A percentile compares a stretch with the other conserved stretches of the same genome.
These are phyloP conservation scores for Cutaneotrichosporon mucoides DNA, from an alignment of 1,284 basidiomycete species.

Conservation along the genomic window DNA sequence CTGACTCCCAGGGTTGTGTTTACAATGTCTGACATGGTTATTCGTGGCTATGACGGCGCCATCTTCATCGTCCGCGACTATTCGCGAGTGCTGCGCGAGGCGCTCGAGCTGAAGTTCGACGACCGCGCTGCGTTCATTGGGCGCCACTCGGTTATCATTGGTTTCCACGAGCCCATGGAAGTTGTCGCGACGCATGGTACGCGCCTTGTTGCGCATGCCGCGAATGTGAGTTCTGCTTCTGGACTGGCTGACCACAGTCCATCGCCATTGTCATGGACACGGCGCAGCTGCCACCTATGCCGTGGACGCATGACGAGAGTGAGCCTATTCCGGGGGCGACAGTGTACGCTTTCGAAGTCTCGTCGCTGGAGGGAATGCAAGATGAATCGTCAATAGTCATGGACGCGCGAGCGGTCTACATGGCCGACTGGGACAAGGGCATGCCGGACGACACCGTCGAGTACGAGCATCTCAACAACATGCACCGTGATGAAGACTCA, in stretches of 20 bases:
- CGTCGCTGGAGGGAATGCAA: slow-evolving; percentile 3
- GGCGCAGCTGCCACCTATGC: not conserved
- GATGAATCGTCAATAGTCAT: not conserved
- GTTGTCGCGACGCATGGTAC: not conserved
- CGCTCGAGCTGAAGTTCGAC: not conserved
- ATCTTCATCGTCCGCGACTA: slow-evolving; percentile 30
- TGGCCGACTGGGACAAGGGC: slow-evolving; percentile 14
- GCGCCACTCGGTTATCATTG: not conserved
- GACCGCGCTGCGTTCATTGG: not conserved
- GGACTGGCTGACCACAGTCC: not conserved
- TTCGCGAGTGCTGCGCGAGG: slow-evolving; percentile 12
- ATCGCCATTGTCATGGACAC: not conserved
- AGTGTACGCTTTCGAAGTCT: slow-evolving; percentile 3
- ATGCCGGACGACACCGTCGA: not conserved
- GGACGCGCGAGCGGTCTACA: slow-evolving; percentile 11
- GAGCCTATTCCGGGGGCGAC: not conserved
- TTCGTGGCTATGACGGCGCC: slow-evolving; percentile 9
- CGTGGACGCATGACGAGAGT: not conserved
- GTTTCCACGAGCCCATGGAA: not conserved
- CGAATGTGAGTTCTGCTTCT: not conserved
- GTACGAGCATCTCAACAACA: not conserved
- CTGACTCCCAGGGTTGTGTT: slow-evolving; percentile 12
- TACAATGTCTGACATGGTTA: slow-evolving; percentile 26
- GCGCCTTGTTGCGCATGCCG: not conserved
- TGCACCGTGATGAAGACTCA: not conserved